phyloP scores from a whole-genome alignment of 169 alveolate species.

The Cryptosporidium sp. region DNA sequence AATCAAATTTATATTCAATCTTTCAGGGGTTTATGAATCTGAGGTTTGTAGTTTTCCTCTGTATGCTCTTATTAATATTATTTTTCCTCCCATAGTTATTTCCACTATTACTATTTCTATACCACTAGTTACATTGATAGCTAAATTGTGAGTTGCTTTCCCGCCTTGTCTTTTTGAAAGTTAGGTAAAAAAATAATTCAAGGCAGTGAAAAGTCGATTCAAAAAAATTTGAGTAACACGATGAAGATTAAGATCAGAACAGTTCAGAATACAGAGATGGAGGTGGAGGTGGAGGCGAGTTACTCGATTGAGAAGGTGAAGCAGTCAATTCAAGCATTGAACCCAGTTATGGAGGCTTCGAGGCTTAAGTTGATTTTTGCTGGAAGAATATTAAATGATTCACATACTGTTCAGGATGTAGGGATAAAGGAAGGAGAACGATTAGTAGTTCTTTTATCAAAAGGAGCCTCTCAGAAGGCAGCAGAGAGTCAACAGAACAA shows the following conservation, averaged over 20 bases:
- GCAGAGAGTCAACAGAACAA: slow-evolving; percentile 68
- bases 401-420: slow-evolving; percentile 72
- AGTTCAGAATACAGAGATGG: slow-evolving; percentile 83
- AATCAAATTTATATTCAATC: neutral
- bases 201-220: neutral
- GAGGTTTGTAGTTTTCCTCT: neutral
- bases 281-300: slow-evolving; percentile 80
- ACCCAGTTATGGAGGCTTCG: slow-evolving; percentile 81
- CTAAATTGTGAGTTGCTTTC: slow-evolving; percentile 4
- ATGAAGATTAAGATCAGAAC: slow-evolving; percentile 85
- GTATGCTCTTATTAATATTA: neutral
- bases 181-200: neutral
- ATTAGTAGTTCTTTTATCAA: slow-evolving; percentile 83
- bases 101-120: neutral
- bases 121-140: neutral
- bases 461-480: slow-evolving; percentile 76
- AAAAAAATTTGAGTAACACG: neutral
- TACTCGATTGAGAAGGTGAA: slow-evolving; percentile 81
- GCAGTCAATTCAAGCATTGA: slow-evolving; percentile 79
- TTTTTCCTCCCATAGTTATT: neutral
- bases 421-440: slow-evolving; percentile 84
- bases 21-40: neutral
- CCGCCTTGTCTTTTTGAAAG: slow-evolving; percentile 45
- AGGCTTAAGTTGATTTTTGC: slow-evolving; percentile 83
- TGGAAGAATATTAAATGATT: slow-evolving; percentile 83